Conservation (phyloP, 2,329 filamentous ascomycete genomes). For the Botrytis tulipae region DNA sequence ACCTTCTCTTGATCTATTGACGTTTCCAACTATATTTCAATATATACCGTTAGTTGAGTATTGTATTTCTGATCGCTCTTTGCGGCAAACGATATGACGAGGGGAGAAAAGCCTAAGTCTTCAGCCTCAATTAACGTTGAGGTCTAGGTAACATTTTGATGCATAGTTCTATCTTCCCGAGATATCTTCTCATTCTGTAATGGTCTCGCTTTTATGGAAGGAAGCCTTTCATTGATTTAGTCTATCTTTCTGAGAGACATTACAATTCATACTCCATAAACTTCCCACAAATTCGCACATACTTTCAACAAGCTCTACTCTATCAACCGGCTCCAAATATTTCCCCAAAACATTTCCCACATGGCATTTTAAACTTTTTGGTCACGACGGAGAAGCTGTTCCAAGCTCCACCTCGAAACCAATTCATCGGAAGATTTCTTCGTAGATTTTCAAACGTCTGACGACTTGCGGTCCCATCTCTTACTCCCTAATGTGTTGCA, state of each 20-base stretch:
- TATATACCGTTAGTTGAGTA: not conserved
- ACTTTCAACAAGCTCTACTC: not conserved
- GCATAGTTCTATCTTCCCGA: not conserved
- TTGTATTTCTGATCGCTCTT: not conserved
- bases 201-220: not conserved
- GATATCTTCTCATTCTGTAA: not conserved
- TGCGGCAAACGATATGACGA: too few species aligned
- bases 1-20: not conserved
- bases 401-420: not conserved
- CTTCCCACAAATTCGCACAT: not conserved
- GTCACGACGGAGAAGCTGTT: not conserved
- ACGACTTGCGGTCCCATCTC: not conserved
- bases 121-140: not conserved
- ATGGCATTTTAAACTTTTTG: not conserved
- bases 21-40: not conserved
- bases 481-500: not conserved
- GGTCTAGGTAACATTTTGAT: not conserved
- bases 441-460: not conserved
- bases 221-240: not conserved
- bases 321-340: not conserved
- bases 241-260: not conserved
- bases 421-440: slow-evolving; percentile 5
- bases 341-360: not conserved
- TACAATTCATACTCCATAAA: not conserved
- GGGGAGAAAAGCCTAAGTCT: not conserved